phyloP scores from a whole-genome alignment of 139 green algal species.

The Micromonas pusilla region DNA sequence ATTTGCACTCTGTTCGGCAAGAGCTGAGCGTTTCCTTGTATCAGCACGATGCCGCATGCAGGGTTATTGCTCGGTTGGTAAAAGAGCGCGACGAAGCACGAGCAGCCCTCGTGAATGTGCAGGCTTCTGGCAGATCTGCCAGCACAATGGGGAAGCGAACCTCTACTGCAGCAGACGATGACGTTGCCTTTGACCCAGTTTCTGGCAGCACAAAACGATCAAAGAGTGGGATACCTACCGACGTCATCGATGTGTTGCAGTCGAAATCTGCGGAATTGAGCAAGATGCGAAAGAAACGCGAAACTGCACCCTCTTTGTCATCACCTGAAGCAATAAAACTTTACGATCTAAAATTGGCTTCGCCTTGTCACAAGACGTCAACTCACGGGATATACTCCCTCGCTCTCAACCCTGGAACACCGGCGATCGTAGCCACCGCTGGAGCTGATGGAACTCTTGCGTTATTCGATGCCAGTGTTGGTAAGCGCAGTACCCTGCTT shows the following conservation, averaged over 20 bases:
- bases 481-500: conserved; percentile 49
- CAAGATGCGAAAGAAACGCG: conserved; percentile 75
- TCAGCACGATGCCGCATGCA: conserved; percentile 87
- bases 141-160: background rate
- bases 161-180: background rate
- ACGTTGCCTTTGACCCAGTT: background rate
- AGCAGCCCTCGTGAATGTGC: conserved; percentile 9
- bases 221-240: conserved; percentile 32
- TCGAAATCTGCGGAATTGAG: conserved; percentile 45
- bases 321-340: conserved; percentile 61
- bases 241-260: conserved; percentile 35
- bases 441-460: conserved; percentile 66
- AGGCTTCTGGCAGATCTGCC: background rate
- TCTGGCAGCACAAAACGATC: background rate
- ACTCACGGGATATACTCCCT: conserved; percentile 69
- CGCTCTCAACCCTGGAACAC: conserved; percentile 48
- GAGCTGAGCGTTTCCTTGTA: conserved; percentile 91
- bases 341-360: no score
- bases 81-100: conserved; percentile 74
- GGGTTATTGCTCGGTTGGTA: conserved; percentile 77
- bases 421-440: conserved; percentile 52
- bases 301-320: conserved; percentile 34
- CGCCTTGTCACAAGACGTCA: conserved; percentile 83
- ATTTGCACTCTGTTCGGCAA: conserved; percentile 62
- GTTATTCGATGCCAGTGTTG: conserved; percentile 52